Percentiles rank a stretch among this genome's conserved stretches.
phyloP scores from a whole-genome alignment of 305 asterid genomes.

The Solanum hybrid region DNA sequence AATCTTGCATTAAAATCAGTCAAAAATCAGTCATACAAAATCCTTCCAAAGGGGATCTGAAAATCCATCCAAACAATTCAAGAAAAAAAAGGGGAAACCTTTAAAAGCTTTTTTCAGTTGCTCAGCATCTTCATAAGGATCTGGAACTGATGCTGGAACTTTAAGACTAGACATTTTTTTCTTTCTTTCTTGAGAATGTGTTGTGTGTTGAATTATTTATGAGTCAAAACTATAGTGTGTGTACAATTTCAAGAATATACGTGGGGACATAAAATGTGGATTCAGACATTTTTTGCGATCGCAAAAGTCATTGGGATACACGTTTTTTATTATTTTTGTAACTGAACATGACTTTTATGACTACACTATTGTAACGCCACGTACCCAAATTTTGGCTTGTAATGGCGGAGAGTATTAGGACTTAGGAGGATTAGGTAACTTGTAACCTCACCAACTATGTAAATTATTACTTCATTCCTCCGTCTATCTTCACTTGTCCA shows the following conservation, averaged over 20 bases:
- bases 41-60: neutral
- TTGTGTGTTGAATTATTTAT: neutral
- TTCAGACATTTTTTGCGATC: neutral
- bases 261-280: neutral
- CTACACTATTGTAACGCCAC: neutral
- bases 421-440: neutral
- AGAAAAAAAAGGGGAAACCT: conserved; percentile 21
- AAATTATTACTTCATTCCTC: too few relatives aligned
- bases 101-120: conserved; percentile 67
- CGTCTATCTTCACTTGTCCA: fast-evolving
- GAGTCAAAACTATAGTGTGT: neutral
- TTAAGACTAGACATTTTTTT: conserved; percentile 46
- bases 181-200: neutral
- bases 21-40: neutral
- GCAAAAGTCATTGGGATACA: neutral
- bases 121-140: conserved; percentile 55
- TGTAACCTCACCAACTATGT: neutral
- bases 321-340: neutral
- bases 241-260: neutral
- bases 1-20: neutral
- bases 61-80: neutral
- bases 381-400: neutral
- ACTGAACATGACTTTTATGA: neutral
- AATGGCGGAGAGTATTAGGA: neutral
- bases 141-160: conserved; percentile 57